These are phyloP conservation scores for Aspergillus sclerotiicarbonarius DNA, from an alignment of 495 filamentous ascomycete genomes.

Conservation along the genomic window DNA sequence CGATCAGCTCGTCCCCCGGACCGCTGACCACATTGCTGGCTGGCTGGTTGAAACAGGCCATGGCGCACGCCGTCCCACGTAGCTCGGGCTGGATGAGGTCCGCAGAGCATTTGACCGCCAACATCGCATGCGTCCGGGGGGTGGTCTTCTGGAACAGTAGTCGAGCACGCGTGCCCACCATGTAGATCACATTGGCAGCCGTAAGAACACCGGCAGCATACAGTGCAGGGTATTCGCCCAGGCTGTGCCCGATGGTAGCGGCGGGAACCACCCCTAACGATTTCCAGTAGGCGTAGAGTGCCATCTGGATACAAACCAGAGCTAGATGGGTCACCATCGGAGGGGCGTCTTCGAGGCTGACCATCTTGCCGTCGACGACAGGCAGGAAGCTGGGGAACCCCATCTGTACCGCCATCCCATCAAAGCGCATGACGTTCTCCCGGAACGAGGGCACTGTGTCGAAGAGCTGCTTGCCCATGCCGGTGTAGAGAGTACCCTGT, in stretches of 20 bases:
- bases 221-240: slow-evolving; percentile 86
- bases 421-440: slow-evolving; percentile 62
- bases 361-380: slow-evolving; percentile 51
- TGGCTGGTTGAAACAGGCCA: slow-evolving; percentile 55
- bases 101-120: slow-evolving; percentile 44
- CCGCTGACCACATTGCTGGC: slow-evolving; percentile 51
- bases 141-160: slow-evolving; percentile 72
- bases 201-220: slow-evolving; percentile 78
- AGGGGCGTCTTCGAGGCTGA: slow-evolving; percentile 50
- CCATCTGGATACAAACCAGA: slow-evolving; percentile 79
- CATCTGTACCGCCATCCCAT: slow-evolving; percentile 62
- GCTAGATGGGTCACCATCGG: slow-evolving; percentile 77
- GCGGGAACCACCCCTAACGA: slow-evolving; percentile 74
- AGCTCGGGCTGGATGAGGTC: slow-evolving; percentile 32
- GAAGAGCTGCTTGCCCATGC: slow-evolving; percentile 68
- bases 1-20: slow-evolving; percentile 43
- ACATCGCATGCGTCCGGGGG: slow-evolving; percentile 64
- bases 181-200: slow-evolving; percentile 73
- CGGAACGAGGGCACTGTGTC: slow-evolving; percentile 63
- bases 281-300: slow-evolving; percentile 75
- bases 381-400: slow-evolving; percentile 65
- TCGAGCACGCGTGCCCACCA: slow-evolving; percentile 75
- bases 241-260: slow-evolving; percentile 79
- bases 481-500: slow-evolving; percentile 53
- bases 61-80: slow-evolving; percentile 30